Base-by-base conservation (phyloP, 441 rosid species). In the Eutrema salsugineum region DNA sequence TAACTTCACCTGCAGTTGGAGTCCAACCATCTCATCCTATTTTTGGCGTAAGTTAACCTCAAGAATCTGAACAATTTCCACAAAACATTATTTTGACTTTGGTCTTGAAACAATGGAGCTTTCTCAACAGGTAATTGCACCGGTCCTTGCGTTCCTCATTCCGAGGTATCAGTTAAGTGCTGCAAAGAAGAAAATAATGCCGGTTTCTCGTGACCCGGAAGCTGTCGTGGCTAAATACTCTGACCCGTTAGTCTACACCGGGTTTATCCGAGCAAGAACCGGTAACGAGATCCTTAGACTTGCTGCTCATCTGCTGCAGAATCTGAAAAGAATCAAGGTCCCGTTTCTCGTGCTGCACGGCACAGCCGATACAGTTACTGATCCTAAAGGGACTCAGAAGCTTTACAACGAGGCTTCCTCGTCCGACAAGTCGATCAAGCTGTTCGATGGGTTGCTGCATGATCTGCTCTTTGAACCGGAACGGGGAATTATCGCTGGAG, bases 1-100 rank as follows among this genome's bases (percentile, higher is more conserved):
- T 88, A 63, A 92, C 96, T 79, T 92, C 94, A 35, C 94, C 97
- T 4, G 97, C 94, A 1, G 89, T 88, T 8, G 96, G 97, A 68
- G 94, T 92, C 80, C 91, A 86, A 78, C 90, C 96, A 49, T 84
- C 97, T 20, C 91, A 92, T 83, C 90, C 96, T 6, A 80, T 92
- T 62, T 82, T 81, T 16, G 70, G 75, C 60, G 96, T 88, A 75
- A 73, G 22, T 84, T 42, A 5, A 46, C 43, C 69, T 60, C 38
- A 66, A 58, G 28, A 62, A 35, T 39, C 49, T 51, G 63, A 51
- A 58, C 17, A 44, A 5, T 16, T 11, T 63, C 28, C 44, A 43
- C 38, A 33, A 30, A 61, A 4, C 35, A 14, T 32, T 15, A 28
- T 58, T 51, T 46, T 43, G 19, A 27, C 58, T 46, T 54, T 36